phyloP scores from a whole-genome alignment of 768 basidiomycete species.

The Atractiella rhizophila region DNA sequence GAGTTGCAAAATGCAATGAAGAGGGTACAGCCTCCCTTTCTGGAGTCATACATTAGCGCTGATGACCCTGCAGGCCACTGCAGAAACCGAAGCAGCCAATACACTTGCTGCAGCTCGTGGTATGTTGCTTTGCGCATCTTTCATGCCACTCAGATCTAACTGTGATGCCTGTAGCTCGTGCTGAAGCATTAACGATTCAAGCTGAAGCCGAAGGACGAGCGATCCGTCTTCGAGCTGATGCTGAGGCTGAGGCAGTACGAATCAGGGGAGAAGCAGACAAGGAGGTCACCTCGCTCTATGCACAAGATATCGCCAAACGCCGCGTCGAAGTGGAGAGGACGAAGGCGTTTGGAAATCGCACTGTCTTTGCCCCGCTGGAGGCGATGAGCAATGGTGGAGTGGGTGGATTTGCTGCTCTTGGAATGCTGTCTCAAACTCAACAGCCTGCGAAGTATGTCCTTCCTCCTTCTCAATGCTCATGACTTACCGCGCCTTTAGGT shows the following conservation, averaged over 20 bases:
- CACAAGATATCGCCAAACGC: constrained; percentile 1
- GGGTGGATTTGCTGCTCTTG: not conserved
- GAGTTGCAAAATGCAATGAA: constrained; percentile 6
- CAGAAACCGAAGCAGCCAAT: constrained; percentile 5
- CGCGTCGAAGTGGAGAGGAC: constrained; percentile 7
- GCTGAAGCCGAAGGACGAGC: constrained; percentile 22
- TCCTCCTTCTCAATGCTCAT: too few species aligned
- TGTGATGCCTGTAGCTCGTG: too few species aligned
- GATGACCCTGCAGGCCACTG: not conserved
- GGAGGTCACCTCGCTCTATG: constrained; percentile 20
- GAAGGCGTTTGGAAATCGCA: constrained; percentile 4
- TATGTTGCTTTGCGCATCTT: too few species aligned
- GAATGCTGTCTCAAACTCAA: too few species aligned
- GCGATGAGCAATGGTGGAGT: constrained; percentile 4
- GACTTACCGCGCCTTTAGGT: too few species aligned
- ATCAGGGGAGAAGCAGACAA: constrained; percentile 50
- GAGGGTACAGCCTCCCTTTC: not conserved
- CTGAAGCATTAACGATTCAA: constrained; percentile 1
- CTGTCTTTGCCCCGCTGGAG: constrained; percentile 6
- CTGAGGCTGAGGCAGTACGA: constrained; percentile 31
- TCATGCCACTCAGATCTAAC: too few species aligned
- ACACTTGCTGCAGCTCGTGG: constrained; percentile 4
- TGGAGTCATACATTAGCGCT: not conserved
- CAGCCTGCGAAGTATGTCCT: too few species aligned
- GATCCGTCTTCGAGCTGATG: constrained; percentile 48